Evolutionary conservation across 2,329 filamentous ascomycete genomes (phyloP).

Genomic region (Whalleya microplaca): DNA sequence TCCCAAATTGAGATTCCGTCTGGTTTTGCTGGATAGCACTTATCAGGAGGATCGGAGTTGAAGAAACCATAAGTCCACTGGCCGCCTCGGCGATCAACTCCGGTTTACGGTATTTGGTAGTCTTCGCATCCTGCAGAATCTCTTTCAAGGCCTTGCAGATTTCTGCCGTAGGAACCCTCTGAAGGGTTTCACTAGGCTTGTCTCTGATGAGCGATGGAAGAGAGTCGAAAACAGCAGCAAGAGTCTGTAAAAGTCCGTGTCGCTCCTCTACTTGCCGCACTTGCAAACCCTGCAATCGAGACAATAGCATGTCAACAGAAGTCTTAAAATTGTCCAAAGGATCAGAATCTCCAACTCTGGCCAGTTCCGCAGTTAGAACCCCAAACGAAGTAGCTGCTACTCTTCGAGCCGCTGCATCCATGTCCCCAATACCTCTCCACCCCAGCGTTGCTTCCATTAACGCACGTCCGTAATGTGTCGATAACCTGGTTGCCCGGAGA

Average conservation of each 20-base stretch:
- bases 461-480: conserved; percentile 69
- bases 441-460: conserved; percentile 72
- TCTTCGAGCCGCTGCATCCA: conserved; percentile 74
- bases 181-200: not conserved
- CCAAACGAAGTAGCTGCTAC: conserved; percentile 74
- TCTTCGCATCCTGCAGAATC: conserved; percentile 47
- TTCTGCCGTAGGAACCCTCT: conserved; percentile 23
- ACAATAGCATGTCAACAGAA: conserved; percentile 48
- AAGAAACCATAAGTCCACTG: conserved; percentile 60
- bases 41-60: conserved; percentile 52
- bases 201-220: conserved; percentile 41
- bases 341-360: conserved; percentile 27
- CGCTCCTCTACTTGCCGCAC: conserved; percentile 68
- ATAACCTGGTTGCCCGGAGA: conserved; percentile 67
- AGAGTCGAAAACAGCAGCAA: conserved; percentile 61
- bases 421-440: conserved; percentile 87
- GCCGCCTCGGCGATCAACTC: conserved; percentile 68
- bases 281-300: conserved; percentile 51
- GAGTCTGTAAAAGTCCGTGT: conserved; percentile 66
- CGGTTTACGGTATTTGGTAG: conserved; percentile 57
- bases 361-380: conserved; percentile 50
- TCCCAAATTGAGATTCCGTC: conserved; percentile 4
- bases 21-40: conserved; percentile 28
- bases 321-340: conserved; percentile 36
- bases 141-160: conserved; percentile 35